Percentiles rank a stretch among this genome's conserved stretches.
Evolutionary conservation across 2,329 filamentous ascomycete species (phyloP).

Genomic region (Botrytis hyacinthi): DNA sequence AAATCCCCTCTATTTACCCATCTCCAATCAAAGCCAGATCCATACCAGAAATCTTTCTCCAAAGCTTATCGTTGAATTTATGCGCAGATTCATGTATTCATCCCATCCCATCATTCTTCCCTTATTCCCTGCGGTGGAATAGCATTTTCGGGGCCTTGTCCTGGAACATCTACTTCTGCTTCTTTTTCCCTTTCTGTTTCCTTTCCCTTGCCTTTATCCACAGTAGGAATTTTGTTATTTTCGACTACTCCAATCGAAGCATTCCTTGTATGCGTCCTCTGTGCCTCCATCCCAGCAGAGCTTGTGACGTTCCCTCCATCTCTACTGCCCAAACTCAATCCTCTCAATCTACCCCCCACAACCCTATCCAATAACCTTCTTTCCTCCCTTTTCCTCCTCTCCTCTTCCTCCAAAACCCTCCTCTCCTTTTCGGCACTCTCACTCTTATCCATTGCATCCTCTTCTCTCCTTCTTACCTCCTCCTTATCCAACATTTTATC

Average conservation of each 20-base stretch:
- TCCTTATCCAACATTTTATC: constrained; percentile 5
- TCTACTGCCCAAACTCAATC: neutral
- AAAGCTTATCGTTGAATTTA: neutral
- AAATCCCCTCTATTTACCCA: neutral
- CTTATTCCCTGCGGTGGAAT: neutral
- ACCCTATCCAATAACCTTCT: neutral
- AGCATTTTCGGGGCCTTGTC: neutral
- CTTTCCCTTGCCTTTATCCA: neutral
- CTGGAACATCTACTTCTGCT: neutral
- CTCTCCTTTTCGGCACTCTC: constrained; percentile 10
- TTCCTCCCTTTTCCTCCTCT: neutral
- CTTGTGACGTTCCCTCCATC: neutral
- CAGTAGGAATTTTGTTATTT: neutral
- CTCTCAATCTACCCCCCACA: neutral
- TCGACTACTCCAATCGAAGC: neutral
- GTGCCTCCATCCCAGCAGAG: too few relatives aligned
- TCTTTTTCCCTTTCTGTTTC: neutral
- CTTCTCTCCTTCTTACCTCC: neutral
- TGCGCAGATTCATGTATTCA: neutral
- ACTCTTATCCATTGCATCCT: neutral
- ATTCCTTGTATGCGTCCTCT: neutral
- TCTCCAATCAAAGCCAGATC: neutral
- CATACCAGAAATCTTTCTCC: neutral
- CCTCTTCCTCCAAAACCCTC: neutral
- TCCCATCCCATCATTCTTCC: neutral